These are phyloP conservation scores for Pseudoperonospora humuli DNA, from an alignment of 352 stramenopile species.

Conservation along the genomic window DNA sequence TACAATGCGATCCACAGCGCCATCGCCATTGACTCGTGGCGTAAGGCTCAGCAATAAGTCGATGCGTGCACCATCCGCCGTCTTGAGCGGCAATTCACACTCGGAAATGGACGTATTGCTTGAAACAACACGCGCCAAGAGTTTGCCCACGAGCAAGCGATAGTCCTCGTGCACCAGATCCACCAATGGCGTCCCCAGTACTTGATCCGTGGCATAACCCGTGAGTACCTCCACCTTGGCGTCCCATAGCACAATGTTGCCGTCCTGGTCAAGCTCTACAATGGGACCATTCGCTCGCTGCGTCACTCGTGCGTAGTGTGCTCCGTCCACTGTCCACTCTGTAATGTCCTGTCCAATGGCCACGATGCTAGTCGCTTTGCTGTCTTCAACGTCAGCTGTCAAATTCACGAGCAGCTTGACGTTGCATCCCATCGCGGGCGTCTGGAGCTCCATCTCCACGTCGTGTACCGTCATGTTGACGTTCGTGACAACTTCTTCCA, in stretches of 20 bases:
- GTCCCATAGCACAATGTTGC: slow-evolving; percentile 62
- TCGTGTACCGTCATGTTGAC: slow-evolving; percentile 25
- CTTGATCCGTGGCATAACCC: slow-evolving; percentile 43
- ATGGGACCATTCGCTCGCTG: slow-evolving; percentile 73
- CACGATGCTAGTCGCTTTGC: slow-evolving; percentile 16
- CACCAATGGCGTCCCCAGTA: slow-evolving; percentile 36
- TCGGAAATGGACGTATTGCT: slow-evolving; percentile 40
- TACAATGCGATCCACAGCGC: slow-evolving; percentile 42
- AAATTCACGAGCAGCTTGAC: slow-evolving; percentile 9
- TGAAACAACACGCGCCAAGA: slow-evolving; percentile 33
- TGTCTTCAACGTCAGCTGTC: slow-evolving; percentile 36
- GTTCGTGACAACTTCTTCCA: slow-evolving; percentile 27
- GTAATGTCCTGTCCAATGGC: slow-evolving; percentile 53
- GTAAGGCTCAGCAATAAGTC: slow-evolving; percentile 53
- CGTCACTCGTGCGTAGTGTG: slow-evolving; percentile 51
- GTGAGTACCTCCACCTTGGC: slow-evolving; percentile 50
- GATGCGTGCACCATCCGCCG: slow-evolving; percentile 33
- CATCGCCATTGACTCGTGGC: slow-evolving; percentile 34
- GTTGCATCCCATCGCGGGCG: slow-evolving; percentile 26
- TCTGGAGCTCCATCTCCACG: slow-evolving; percentile 42
- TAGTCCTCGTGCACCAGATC: slow-evolving; percentile 44
- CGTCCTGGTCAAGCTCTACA: slow-evolving; percentile 66
- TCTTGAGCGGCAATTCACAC: slow-evolving; percentile 49
- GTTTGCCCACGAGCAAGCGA: slow-evolving; percentile 31
- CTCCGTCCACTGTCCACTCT: slow-evolving; percentile 30